Base-by-base conservation (phyloP, 2,329 filamentous ascomycete genomes). In the Akanthomyces uredinophilus region DNA sequence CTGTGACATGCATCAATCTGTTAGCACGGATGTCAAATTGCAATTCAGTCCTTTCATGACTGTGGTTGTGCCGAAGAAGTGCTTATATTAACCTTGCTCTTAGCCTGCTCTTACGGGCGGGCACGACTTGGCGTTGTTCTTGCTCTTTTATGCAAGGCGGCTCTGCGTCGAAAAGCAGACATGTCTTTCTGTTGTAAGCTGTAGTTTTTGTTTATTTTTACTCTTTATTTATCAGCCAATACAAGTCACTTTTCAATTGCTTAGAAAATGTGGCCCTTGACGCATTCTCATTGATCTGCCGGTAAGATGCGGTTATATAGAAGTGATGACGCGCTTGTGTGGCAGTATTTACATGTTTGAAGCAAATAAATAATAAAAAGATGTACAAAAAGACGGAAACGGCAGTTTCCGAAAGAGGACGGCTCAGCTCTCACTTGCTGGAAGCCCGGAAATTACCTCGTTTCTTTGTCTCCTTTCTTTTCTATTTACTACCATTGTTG, bases 11-110 rank as follows among this genome's bases (percentile, higher is more conserved):
- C 49, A 16, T 27, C 14, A 29, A 39, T 44, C 13, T 53, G 56
- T 62, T 67, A 94, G 93, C 93, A 96, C 91, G 89, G 91, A 96
- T 96, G 92, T 97, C 92, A 96, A 96, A 96, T 96, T 97, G 87
- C 93, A 95, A 94, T 89, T 82, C 85, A 85, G 88, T 87, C 87
- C 76, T 76, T 74, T 75, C 78, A 87, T 96, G 91, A 89, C 91
- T 92, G 87, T 82, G 84, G 87, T 93, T 95, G 93, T 92, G 93
- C 92, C 92, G 91, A 93, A 96, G 92, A 96, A 92, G 92, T 96
- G 92, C 92, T 95, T 85, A 96, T 82, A 95, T 83, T 72, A 75
- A 87, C 75, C 66, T 63, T 64, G 60, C 55, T 61, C 53, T 57
- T 52, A 44, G 44, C 39, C 46, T 61, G 66, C 54, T 63, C 54